Conservation (phyloP, 116 monocot species). For the Phalaenopsis hybrid region DNA sequence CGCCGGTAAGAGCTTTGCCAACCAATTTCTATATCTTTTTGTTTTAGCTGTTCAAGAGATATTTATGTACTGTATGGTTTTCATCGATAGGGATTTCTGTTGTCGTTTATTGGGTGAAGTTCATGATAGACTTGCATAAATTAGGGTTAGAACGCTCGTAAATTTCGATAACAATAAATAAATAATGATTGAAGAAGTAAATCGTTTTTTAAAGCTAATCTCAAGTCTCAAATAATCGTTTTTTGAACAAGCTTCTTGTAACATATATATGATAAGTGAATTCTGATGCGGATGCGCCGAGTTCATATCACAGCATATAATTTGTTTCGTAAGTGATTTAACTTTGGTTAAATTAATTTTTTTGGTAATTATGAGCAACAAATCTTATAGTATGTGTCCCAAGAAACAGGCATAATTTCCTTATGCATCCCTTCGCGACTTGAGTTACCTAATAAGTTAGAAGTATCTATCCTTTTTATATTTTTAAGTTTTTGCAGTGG, state of each 20-base stretch:
- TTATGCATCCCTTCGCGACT: too few species aligned
- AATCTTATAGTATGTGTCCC: too few species aligned
- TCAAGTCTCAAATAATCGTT: background rate
- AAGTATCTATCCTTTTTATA: too few species aligned
- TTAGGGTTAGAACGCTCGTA: background rate
- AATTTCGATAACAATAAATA: background rate
- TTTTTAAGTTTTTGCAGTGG: too few species aligned
- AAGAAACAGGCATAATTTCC: too few species aligned
- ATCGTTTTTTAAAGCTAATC: too few species aligned
- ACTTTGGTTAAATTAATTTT: too few species aligned
- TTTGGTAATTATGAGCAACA: too few species aligned
- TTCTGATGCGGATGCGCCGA: background rate
- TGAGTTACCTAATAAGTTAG: too few species aligned
- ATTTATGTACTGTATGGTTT: background rate
- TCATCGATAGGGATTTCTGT: background rate
- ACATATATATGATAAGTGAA: background rate
- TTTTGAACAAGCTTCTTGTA: background rate
- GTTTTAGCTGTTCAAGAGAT: background rate
- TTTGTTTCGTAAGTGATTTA: too few species aligned
- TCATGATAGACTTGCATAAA: background rate
- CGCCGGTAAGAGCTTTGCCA: conserved; percentile 34
- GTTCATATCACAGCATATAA: too few species aligned
- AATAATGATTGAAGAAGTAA: too few species aligned
- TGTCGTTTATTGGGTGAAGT: background rate
- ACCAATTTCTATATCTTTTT: background rate